Base-by-base conservation (phyloP, 228 moss, liverwort and hornwort species). In the Sphagnum fallax region DNA sequence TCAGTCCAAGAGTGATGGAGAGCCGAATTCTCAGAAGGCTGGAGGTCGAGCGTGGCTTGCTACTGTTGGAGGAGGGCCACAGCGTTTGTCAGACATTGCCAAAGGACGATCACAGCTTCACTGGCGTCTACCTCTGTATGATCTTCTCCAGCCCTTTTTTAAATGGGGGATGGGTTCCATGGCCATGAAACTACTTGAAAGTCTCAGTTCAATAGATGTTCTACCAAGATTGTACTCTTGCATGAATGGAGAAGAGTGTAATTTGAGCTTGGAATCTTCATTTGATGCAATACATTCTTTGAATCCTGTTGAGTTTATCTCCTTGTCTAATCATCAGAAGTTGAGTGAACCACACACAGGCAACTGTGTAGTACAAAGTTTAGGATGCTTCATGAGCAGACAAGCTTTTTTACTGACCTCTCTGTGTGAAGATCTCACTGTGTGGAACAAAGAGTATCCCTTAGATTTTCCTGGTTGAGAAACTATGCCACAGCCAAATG, bases 91-190 rank as follows among this genome's bases (percentile, higher is more conserved):
- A 7, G 95, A 96, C 61, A 87, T 96, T 49, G 75, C 75, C 53
- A 81, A 83, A 72, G 91, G 88, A 65, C 78, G 79, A 72, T 91
- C 95, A 48, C 69, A 91, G 77, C 80, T 89, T 69, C 89, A 91
- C 70, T 96, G 95, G 95, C 92, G 95, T 51, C 76, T 89, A 52
- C 62, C 80, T 78, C 77, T 95, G 95, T 95, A 89, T 48, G 82
- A 70, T 61, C 52, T 58, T 60, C 67, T 11, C 16, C 32, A 32
- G 18, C 53, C 11, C 47, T 65, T 11, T 53, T 10, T 61, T 55
- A 16, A 65, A 71, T 62, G 16, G 48, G 11, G 8, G 9, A 6
- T 57, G 47, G 62, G 8, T 6, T 63, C 4, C 66, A 32, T 32
- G 32, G 32, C 32, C 32, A 32, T 32, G 32, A 32, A 32, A 32